phyloP scores from a whole-genome alignment of 805 yeast genomes.

The Metschnikowia noctiluminum region DNA sequence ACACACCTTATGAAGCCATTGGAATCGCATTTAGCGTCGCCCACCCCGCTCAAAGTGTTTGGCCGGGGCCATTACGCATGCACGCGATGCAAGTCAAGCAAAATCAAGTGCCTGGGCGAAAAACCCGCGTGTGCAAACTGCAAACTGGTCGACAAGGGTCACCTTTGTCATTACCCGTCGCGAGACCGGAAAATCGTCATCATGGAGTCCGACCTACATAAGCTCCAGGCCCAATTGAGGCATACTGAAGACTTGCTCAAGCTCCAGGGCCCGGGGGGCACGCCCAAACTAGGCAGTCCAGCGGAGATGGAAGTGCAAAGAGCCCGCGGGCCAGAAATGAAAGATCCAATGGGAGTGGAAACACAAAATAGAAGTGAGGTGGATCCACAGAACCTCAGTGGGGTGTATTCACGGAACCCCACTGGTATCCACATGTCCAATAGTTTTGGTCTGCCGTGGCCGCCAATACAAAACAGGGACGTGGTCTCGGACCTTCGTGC shows the following conservation, averaged over 20 bases:
- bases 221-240: conserved; percentile 30
- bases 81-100: conserved; percentile 38
- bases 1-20: no score
- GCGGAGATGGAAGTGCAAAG: not conserved
- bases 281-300: conserved; percentile 1
- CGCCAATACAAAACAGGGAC: conserved; percentile 2
- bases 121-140: conserved; percentile 42
- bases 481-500: conserved; percentile 10
- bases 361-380: no score
- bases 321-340: no score
- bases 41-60: conserved; percentile 37
- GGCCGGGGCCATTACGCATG: conserved; percentile 44
- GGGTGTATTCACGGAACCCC: no score
- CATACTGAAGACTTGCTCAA: conserved; percentile 24
- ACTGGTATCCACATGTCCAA: no score
- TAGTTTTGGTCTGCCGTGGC: no score
- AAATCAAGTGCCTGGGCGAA: conserved; percentile 42
- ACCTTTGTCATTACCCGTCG: conserved; percentile 34
- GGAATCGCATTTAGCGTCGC: no score
- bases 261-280: conserved; percentile 11
- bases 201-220: conserved; percentile 40
- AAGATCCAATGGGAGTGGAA: no score
- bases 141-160: conserved; percentile 28
- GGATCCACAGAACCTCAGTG: no score
- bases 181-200: conserved; percentile 41